Evolutionary conservation across 2,329 filamentous ascomycete genomes (phyloP).

Genomic region (Nemania bipapillata): DNA sequence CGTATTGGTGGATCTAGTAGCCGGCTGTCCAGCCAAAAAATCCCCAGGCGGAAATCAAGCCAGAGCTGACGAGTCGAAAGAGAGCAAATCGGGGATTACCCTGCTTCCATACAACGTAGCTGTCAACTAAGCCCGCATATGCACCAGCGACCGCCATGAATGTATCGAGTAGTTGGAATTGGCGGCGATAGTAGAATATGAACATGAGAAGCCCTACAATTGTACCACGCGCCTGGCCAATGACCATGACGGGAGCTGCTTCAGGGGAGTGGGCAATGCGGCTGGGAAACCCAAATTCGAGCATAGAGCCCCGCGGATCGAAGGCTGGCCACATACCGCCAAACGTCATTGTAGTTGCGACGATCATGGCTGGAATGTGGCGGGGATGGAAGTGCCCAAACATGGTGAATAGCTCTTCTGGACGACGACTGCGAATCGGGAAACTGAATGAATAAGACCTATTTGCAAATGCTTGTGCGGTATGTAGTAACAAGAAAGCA

Average conservation of each 20-base stretch:
- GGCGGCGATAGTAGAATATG: constrained; percentile 41
- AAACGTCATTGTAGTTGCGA: constrained; percentile 41
- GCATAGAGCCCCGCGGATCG: constrained; percentile 42
- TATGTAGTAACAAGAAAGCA: too few relatives aligned
- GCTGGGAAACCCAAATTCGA: constrained; percentile 45
- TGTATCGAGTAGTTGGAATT: constrained; percentile 41
- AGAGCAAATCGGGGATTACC: constrained; percentile 37
- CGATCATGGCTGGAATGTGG: constrained; percentile 36
- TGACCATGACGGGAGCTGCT: constrained; percentile 41
- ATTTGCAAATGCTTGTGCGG: too few relatives aligned
- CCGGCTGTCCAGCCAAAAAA: constrained; percentile 11
- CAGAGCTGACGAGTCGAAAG: constrained; percentile 41
- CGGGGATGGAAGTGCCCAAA: constrained; percentile 26
- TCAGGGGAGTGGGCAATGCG: constrained; percentile 40
- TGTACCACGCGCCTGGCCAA: constrained; percentile 43
- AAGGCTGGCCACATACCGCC: constrained; percentile 46
- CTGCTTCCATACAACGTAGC: constrained; percentile 45
- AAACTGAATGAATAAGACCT: too few relatives aligned
- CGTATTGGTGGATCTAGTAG: background rate
- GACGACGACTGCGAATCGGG: too few relatives aligned
- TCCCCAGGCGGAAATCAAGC: constrained; percentile 30
- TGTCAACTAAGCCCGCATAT: constrained; percentile 46
- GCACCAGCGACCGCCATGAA: constrained; percentile 43
- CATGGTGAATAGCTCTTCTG: constrained; percentile 21
- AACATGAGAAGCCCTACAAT: constrained; percentile 42